Evolutionary conservation across 495 filamentous ascomycete genomes (phyloP).

Genomic region (Annulohypoxylon nitens): DNA sequence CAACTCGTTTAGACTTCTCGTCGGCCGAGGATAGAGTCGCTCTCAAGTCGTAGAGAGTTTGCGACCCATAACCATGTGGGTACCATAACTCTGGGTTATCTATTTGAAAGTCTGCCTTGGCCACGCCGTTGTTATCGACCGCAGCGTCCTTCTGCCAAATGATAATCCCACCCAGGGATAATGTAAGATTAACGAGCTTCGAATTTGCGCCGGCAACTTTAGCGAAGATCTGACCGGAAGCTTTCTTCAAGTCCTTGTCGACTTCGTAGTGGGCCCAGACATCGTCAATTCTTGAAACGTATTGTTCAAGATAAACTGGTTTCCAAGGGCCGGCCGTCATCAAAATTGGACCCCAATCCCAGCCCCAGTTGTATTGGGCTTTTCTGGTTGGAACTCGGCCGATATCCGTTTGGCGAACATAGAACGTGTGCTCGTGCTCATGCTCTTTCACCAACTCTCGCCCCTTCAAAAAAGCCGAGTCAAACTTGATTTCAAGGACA

Average conservation of each 20-base stretch:
- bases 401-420: conserved; percentile 62
- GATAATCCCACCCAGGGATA: conserved; percentile 58
- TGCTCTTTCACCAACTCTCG: conserved; percentile 57
- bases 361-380: conserved; percentile 79
- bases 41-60: conserved; percentile 72
- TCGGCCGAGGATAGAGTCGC: conserved; percentile 54
- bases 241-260: conserved; percentile 57
- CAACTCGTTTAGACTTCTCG: conserved; percentile 54
- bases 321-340: conserved; percentile 81
- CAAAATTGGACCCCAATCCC: conserved; percentile 85
- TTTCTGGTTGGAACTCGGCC: conserved; percentile 59
- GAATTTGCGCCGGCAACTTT: conserved; percentile 61
- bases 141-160: conserved; percentile 68
- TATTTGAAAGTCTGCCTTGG: conserved; percentile 61
- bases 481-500: conserved; percentile 59
- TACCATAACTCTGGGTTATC: conserved; percentile 77
- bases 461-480: conserved; percentile 57
- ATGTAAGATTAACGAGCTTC: conserved; percentile 49
- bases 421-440: conserved; percentile 59
- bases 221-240: conserved; percentile 56
- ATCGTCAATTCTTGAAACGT: conserved; percentile 63
- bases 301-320: conserved; percentile 73
- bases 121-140: conserved; percentile 50
- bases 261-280: conserved; percentile 67
- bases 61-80: conserved; percentile 75